Evolutionary conservation across 768 basidiomycete species (phyloP), one percentile per base, ranked within the genome.

Genomic region (Cystoderma amianthinum): DNA sequence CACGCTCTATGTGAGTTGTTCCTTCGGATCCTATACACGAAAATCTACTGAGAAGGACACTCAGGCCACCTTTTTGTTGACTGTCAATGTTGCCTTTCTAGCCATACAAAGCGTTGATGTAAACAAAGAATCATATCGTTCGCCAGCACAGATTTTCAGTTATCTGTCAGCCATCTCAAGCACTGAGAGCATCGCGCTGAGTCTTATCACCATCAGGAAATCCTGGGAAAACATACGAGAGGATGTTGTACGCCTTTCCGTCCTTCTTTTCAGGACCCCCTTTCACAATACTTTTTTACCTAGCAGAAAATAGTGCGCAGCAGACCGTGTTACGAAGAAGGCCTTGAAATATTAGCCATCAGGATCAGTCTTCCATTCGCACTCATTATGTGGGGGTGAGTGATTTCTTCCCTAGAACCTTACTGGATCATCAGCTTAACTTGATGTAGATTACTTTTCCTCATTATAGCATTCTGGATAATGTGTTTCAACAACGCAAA

Each of bases 161-260:
- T 77, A 74, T 36, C 42, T 71, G 6, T 78, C 78, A 0, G 64
- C 72, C 33, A 47, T 71, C 0, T 54, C 63, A 2, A 76, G 71
- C 44, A 57, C 74, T 9, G 75, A 73, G 4, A 65, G 68, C 38
- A 72, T 74, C 42, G 59, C 74, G 10, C 47, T 71, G 4, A 69
- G 71, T 3, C 58, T 77, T 18, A 50, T 76, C 6, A 64, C 76
- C 5, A 54, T 71, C 32, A 62, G 74, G 6, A 66, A 72, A 42
- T 64, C 66, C 43, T 59, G 65, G 25, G 60, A 60, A 2, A 66
- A 68, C 47, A 59, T 54, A 25, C 52, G 50, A 28, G 54, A 64
- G 15, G 67, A 70, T 15, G 66, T 67, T 16, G 69, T 72, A 33
- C 44, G 63, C 60, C 6, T 28, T 5, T 28, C 22, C 32, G n/a